These are phyloP conservation scores for Roridomyces roridus DNA, from an alignment of 768 basidiomycete species.

Conservation along the genomic window DNA sequence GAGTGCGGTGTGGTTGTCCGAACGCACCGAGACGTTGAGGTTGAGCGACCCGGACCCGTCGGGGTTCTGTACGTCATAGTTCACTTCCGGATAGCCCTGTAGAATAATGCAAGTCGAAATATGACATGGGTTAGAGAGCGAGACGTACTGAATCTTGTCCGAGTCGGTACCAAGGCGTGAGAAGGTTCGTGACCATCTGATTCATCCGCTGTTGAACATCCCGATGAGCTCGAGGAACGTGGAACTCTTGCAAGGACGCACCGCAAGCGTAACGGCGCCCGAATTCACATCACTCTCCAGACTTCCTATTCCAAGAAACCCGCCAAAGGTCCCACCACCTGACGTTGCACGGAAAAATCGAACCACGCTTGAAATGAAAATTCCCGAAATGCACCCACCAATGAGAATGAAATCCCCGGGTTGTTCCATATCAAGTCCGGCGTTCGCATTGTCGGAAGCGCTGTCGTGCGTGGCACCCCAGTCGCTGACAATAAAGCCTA, in stretches of 20 bases:
- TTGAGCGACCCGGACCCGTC: conserved; percentile 54
- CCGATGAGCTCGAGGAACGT: background rate
- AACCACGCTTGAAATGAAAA: conserved; percentile 31
- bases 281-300: conserved; percentile 42
- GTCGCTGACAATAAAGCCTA: conserved; percentile 51
- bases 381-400: conserved; percentile 30
- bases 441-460: conserved; percentile 28
- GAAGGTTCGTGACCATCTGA: conserved; percentile 53
- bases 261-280: conserved; percentile 39
- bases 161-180: conserved; percentile 52
- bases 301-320: conserved; percentile 33
- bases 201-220: conserved; percentile 40
- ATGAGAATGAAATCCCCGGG: conserved; percentile 37
- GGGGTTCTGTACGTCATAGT: conserved; percentile 51
- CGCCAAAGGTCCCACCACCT: conserved; percentile 40
- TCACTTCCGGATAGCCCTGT: conserved; percentile 59
- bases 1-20: conserved; percentile 52
- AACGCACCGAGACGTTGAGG: conserved; percentile 49
- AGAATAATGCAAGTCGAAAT: conserved; percentile 68
- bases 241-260: conserved; percentile 30
- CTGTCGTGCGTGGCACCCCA: conserved; percentile 30
- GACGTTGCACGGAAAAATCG: conserved; percentile 24
- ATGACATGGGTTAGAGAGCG: no score
- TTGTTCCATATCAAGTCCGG: conserved; percentile 30
- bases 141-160: conserved; percentile 47